Percentiles rank a stretch among this genome's conserved stretches.
phyloP scores from a whole-genome alignment of 163 green algal genomes.

The Scenedesmus sp. region DNA sequence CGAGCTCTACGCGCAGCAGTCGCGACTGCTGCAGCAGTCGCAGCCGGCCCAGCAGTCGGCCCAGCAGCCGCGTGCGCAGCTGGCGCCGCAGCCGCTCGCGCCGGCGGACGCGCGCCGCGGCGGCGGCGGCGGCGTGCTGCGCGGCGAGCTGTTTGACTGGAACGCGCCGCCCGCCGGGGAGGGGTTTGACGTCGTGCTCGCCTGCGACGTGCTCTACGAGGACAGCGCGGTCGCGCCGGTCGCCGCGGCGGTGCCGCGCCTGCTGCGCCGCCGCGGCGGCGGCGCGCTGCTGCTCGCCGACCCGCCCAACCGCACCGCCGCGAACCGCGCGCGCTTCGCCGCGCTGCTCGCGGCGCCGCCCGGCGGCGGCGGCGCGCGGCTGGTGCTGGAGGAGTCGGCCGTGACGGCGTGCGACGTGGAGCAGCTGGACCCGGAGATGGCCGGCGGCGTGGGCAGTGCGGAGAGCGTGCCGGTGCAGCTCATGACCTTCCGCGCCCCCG shows the following conservation, averaged over 20 bases:
- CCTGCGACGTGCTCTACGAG: conserved; percentile 93
- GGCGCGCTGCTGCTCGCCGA: conserved; percentile 78
- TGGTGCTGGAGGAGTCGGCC: conserved; percentile 36
- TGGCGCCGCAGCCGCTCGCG: background rate
- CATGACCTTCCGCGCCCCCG: conserved; percentile 14
- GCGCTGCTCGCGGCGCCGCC: conserved; percentile 38
- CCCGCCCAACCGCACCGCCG: conserved; percentile 74
- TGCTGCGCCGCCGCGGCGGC: conserved; percentile 44
- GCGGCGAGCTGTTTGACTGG: conserved; percentile 73
- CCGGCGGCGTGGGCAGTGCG: conserved; percentile 3
- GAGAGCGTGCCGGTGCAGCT: conserved; percentile 35
- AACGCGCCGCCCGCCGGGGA: conserved; percentile 29
- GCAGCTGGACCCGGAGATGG: conserved; percentile 44
- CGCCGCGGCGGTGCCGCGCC: conserved; percentile 62
- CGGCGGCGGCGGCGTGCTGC: conserved; percentile 41
- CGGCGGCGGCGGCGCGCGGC: background rate
- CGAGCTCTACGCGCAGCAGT: conserved; percentile 10
- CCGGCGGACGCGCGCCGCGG: conserved; percentile 15
- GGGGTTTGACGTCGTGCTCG: conserved; percentile 81
- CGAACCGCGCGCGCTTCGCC: conserved; percentile 70
- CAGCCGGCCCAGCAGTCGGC: background rate
- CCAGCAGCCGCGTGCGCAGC: conserved; percentile 1
- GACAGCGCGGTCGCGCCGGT: conserved; percentile 76
- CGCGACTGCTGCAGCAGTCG: background rate
- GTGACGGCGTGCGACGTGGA: conserved; percentile 27